phyloP scores from a whole-genome alignment of 257 asterid genomes.

The Forsythia viridissima region DNA sequence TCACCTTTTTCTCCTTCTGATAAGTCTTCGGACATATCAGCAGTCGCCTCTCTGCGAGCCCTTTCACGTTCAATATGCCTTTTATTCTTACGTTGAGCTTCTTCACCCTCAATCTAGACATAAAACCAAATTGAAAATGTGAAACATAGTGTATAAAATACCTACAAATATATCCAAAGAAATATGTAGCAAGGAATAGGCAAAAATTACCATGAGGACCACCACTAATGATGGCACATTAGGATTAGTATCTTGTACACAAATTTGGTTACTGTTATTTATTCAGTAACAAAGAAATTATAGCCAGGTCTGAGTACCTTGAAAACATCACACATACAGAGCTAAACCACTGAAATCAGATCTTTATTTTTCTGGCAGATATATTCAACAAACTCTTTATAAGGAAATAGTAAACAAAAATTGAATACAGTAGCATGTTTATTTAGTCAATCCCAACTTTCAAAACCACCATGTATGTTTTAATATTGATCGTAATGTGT shows the following conservation, averaged over 20 bases:
- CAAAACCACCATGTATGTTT: not conserved
- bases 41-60: slow-evolving; percentile 71
- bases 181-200: slow-evolving; percentile 1
- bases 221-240: not conserved
- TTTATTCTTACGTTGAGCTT: slow-evolving; percentile 52
- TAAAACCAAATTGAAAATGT: slow-evolving; percentile 21
- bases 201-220: not conserved
- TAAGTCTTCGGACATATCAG: slow-evolving; percentile 77
- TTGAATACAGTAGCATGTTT: not conserved
- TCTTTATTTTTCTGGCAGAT: too few species aligned
- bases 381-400: too few species aligned
- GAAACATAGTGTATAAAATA: not conserved
- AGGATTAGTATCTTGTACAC: slow-evolving; percentile 13
- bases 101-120: slow-evolving; percentile 63
- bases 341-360: too few species aligned
- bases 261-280: not conserved
- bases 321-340: too few species aligned
- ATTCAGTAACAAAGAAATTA: too few species aligned
- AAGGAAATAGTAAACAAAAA: not conserved
- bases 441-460: slow-evolving; percentile 2
- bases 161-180: slow-evolving; percentile 4
- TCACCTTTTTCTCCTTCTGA: slow-evolving; percentile 80
- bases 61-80: slow-evolving; percentile 52
- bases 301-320: too few species aligned
- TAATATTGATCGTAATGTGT: not conserved